Evolutionary conservation across 805 yeast species (phyloP).

Genomic region (Starmera dryadoides): DNA sequence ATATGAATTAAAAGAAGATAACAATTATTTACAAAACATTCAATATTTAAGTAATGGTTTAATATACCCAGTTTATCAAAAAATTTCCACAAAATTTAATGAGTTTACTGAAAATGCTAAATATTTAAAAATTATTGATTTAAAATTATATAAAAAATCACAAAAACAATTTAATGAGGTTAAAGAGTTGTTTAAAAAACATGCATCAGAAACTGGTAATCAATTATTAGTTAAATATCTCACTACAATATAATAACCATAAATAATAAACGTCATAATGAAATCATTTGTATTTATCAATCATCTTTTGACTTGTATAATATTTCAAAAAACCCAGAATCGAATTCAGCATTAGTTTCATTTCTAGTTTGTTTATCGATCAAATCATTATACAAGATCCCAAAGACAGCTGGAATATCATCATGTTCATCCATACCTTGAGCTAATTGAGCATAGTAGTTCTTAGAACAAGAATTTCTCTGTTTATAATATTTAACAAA

Average conservation of each 20-base stretch:
- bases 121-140: not conserved
- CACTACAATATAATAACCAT: not conserved
- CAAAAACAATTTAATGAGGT: not conserved
- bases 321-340: constrained; percentile 2
- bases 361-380: constrained; percentile 11
- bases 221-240: constrained; percentile 7
- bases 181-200: constrained; percentile 4
- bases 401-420: constrained; percentile 31
- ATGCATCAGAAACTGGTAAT: constrained; percentile 4
- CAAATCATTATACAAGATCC: constrained; percentile 29
- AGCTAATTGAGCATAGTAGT: constrained; percentile 27
- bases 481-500: constrained; percentile 24
- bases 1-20: constrained; percentile 8
- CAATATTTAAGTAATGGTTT: constrained; percentile 12
- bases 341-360: constrained; percentile 18
- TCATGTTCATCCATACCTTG: constrained; percentile 29
- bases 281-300: too few relatives aligned
- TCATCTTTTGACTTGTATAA: not conserved
- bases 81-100: constrained; percentile 1
- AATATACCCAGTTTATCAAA: constrained; percentile 8
- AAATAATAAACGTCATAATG: too few relatives aligned
- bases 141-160: not conserved
- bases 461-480: constrained; percentile 27
- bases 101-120: not conserved
- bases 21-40: constrained; percentile 8